Evolutionary conservation across 352 stramenopile genomes (phyloP), one percentile per base, ranked within the genome.

Genomic region (Phytophthora pini): DNA sequence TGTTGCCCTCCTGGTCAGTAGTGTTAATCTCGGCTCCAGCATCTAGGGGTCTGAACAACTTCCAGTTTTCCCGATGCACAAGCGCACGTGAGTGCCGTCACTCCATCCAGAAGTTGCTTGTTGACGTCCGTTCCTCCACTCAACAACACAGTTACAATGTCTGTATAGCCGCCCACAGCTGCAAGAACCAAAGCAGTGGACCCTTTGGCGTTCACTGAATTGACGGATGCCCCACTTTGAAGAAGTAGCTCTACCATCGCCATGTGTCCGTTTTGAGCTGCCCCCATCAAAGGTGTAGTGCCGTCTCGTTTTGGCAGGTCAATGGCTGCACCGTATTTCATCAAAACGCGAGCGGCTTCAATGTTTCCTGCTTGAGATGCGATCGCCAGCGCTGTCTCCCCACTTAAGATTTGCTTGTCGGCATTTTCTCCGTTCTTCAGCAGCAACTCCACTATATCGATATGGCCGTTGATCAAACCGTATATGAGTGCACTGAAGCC

Each of bases 181-280:
- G 27, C 27, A 31, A 31, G 27, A 31, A 31, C 27, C 27, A 31
- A 31, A 31, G 27, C 27, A 31, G 27, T 31, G 8, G 27, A 31
- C 1, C 27, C 27, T 31, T 31, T 31, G 27, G 27, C 3, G 2
- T 31, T 31, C 27, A 31, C 27, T 31, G 3, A 5, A 7, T 31
- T 31, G 27, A 31, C 27, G 27, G 27, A 31, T 31, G 27, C 27
- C 27, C 44, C 56, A 49, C 22, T 13, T 12, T 46, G n/a, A 11
- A 61, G 12, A 10, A 61, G 54, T 11, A 53, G 17, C 10, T 36
- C 7, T 8, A 53, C 43, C 4, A 61, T 44, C 36, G 3, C 27
- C 24, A 27, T 20, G 10, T 53, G 10, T 5, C 54, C 54, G 13
- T 52, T 44, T 11, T 3, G 20, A 32, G 17, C 22, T 22, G 54